Evolutionary conservation across 345 rosid genomes (phyloP).

Genomic region (Pseudoturritis turrita): DNA sequence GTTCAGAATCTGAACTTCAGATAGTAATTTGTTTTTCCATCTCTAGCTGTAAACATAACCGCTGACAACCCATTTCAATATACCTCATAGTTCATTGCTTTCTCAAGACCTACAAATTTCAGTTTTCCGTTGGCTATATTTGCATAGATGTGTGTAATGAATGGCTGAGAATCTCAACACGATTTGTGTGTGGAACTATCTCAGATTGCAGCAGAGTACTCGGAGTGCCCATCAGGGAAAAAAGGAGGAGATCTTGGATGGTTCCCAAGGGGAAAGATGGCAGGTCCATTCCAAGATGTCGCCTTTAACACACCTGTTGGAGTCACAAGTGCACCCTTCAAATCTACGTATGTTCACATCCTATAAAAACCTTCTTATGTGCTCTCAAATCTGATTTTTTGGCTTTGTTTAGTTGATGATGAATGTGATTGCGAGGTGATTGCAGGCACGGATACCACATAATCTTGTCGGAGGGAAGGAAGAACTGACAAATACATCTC

Average conservation of each 20-base stretch:
- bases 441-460: conserved; percentile 92
- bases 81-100: neutral
- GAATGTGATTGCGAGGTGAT: conserved; percentile 1
- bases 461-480: conserved; percentile 78
- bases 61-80: neutral
- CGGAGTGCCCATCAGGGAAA: conserved; percentile 96
- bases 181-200: neutral
- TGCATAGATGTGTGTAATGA: neutral
- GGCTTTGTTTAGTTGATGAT: neutral
- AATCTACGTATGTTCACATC: conserved; percentile 65
- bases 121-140: neutral
- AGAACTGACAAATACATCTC: conserved; percentile 48
- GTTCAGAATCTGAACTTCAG: no score
- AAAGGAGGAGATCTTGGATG: conserved; percentile 99
- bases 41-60: neutral
- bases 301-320: conserved; percentile 80
- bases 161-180: neutral
- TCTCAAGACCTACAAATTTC: neutral
- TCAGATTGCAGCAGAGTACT: conserved; percentile 89
- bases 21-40: neutral
- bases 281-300: conserved; percentile 93
- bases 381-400: neutral
- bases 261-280: conserved; percentile 99
- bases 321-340: conserved; percentile 92
- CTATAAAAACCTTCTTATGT: neutral